Base-by-base conservation (phyloP, 306 rosid genomes). In the Alnus rubra region DNA sequence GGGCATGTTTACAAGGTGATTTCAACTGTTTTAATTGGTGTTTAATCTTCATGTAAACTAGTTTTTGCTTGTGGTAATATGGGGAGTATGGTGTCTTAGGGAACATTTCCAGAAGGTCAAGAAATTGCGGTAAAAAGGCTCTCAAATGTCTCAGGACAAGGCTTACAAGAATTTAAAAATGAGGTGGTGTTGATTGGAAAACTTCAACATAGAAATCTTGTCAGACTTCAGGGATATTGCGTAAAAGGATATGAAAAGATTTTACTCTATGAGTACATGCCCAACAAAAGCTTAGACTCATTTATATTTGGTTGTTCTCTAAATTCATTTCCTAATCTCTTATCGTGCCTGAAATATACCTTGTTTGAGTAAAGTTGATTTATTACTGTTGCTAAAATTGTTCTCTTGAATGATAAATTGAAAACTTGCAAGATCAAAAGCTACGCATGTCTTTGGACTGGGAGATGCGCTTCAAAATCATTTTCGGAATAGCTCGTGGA, bases 1-100 rank as follows among this genome's bases (percentile, higher is more conserved):
- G 96, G 96, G 16, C 84, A 87, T 7, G 90, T 91, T 2, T 89
- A 84, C 55, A 87, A 82, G 91, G 90, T 87, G 9, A 78, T 44
- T 42, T 4, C 7, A 37, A 48, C 70, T 23, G 3, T 9, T 2
- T 37, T 33, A 54, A 28, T 1, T 79, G 5, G 42, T 15, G 70
- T 19, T 10, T 60, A 48, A 5, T 30, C 23, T 2, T 59, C 51
- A n/a, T 42, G 2, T 35, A 1, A 4, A 48, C 1, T 58, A 53
- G 31, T 42, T 12, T 64, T 13, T 0, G 7, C 16, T 31, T 16
- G 35, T 45, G 19, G 9, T 42, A 31, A 2, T 1, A 14, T 31
- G 16, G 45, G 33, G 19, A 1, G 18, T 65, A 65, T 48, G 30
- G 7, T n/a, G 28, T 31, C 19, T 5, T 59, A 82, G 88, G 94